Conservation (phyloP, 2,329 filamentous ascomycete species). For the Drechmeria coniospora region DNA sequence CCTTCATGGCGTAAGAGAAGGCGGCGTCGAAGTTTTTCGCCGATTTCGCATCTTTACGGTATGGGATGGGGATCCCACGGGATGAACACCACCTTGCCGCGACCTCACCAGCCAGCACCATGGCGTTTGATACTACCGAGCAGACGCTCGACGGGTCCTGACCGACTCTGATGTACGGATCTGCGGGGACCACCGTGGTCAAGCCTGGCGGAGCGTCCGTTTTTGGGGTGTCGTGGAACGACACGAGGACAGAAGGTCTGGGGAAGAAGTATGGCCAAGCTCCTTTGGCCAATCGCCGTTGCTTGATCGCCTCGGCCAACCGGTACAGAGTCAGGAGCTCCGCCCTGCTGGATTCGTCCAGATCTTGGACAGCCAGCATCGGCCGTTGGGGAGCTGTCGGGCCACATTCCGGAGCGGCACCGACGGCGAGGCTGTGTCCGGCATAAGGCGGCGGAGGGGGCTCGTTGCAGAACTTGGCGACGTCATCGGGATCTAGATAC, state of each 20-base stretch:
- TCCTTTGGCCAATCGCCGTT: constrained; percentile 27
- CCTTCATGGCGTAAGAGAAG: constrained; percentile 19
- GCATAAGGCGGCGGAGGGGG: constrained; percentile 8
- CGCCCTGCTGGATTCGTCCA: constrained; percentile 25
- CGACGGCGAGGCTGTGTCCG: constrained; percentile 14
- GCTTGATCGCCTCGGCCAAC: constrained; percentile 30
- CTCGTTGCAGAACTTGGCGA: constrained; percentile 28
- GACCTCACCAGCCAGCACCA: constrained; percentile 47
- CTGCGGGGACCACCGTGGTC: constrained; percentile 19
- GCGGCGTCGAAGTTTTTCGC: constrained; percentile 18
- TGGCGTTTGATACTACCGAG: constrained; percentile 25
- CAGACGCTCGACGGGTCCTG: constrained; percentile 15
- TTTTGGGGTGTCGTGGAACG: constrained; percentile 19
- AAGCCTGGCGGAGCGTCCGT: constrained; percentile 2
- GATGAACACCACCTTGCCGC: constrained; percentile 45
- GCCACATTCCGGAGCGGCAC: constrained; percentile 8
- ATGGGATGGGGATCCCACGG: constrained; percentile 43
- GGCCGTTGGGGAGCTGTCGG: constrained; percentile 16
- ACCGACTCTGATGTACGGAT: constrained; percentile 32
- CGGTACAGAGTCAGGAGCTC: constrained; percentile 32
- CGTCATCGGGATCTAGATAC: constrained; percentile 37
- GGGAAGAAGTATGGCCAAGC: constrained; percentile 33
- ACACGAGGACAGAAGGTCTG: constrained; percentile 26
- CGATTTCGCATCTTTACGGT: constrained; percentile 32
- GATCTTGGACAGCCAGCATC: constrained; percentile 26